phyloP scores from a whole-genome alignment of 495 filamentous ascomycete genomes.

The Xylaria scruposa region DNA sequence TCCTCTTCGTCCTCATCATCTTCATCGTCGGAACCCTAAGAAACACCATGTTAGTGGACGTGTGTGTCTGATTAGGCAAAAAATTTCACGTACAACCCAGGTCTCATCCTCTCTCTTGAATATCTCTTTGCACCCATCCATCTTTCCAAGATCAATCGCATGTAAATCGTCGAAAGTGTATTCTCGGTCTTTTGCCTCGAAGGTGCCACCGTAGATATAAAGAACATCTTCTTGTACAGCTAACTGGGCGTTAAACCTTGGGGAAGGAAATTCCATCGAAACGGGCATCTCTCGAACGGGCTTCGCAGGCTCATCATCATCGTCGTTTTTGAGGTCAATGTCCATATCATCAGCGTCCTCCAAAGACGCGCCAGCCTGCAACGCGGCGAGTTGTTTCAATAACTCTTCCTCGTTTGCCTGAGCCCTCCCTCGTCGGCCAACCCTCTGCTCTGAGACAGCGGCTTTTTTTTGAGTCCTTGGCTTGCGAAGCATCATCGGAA shows the following conservation, averaged over 20 bases:
- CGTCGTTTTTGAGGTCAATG: slow-evolving; percentile 49
- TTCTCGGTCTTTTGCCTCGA: slow-evolving; percentile 91
- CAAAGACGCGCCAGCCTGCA: slow-evolving; percentile 71
- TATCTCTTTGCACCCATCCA: slow-evolving; percentile 89
- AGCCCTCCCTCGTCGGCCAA: slow-evolving; percentile 70
- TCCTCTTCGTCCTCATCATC: slow-evolving; percentile 79
- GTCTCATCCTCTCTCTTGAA: slow-evolving; percentile 85
- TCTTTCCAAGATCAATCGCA: slow-evolving; percentile 85
- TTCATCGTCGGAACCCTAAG: slow-evolving; percentile 68
- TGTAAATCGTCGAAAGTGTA: slow-evolving; percentile 95
- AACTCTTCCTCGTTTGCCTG: slow-evolving; percentile 91
- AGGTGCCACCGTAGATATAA: slow-evolving; percentile 93
- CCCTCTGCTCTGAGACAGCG: slow-evolving; percentile 57
- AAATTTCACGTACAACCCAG: slow-evolving; percentile 67
- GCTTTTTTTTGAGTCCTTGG: slow-evolving; percentile 66
- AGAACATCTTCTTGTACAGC: slow-evolving; percentile 90
- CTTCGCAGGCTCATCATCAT: slow-evolving; percentile 57
- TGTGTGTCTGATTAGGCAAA: neutral
- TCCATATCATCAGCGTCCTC: slow-evolving; percentile 65
- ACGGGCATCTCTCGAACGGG: slow-evolving; percentile 59
- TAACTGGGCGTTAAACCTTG: slow-evolving; percentile 86
- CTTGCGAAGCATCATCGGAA: slow-evolving; percentile 78
- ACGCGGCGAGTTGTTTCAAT: slow-evolving; percentile 77
- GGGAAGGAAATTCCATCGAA: slow-evolving; percentile 81
- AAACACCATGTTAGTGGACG: slow-evolving; percentile 35